Base-by-base conservation (phyloP, 2,329 filamentous ascomycete genomes). In the Botryotinia narcissicola region DNA sequence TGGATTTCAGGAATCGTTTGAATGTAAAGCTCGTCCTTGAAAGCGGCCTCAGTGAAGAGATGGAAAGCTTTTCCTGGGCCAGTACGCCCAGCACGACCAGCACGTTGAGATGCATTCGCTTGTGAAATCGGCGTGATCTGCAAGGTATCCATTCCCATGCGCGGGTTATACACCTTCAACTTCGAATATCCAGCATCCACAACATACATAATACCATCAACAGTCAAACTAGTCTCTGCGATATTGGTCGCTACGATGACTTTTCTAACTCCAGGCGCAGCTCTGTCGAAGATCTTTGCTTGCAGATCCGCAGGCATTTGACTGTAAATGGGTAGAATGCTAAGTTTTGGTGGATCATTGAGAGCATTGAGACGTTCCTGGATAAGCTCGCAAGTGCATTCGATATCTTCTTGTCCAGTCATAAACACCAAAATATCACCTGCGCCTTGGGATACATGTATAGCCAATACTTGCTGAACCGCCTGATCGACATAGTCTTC, bases 191-290 rank as follows among this genome's bases (percentile, higher is more conserved):
- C 96, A 2, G 93, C 91, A 81, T 99, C 96, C 7, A 99, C 96
- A 35, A 99, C 96, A 79, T 97, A 99, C 92, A 98, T 98, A 83
- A 99, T 99, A 77, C 96, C 96, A 80, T 99, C 96, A 9, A 99
- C 96, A 0, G 96, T 99, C 84, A 99, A 86, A 86, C 94, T 97
- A 0, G 96, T 99, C 83, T 99, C 96, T 2, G 96, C 96, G 82
- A 99, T 99, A 80, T 99, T 99, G 46, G 96, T 99, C 1, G 97
- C 96, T 59, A 99, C 95, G 76, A 99, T 97, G 79, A 97, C 97
- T 81, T 99, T 99, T 74, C 96, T 91, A 7, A 97, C 95, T 1
- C 96, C 96, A 0, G 95, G 92, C 3, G 93, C 86, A 3, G 97
- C 96, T 77, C 91, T 90, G 80, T 99, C 95, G 79, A 99, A 99